Conservation (phyloP, 768 basidiomycete genomes). For the Galerina sulciceps region DNA sequence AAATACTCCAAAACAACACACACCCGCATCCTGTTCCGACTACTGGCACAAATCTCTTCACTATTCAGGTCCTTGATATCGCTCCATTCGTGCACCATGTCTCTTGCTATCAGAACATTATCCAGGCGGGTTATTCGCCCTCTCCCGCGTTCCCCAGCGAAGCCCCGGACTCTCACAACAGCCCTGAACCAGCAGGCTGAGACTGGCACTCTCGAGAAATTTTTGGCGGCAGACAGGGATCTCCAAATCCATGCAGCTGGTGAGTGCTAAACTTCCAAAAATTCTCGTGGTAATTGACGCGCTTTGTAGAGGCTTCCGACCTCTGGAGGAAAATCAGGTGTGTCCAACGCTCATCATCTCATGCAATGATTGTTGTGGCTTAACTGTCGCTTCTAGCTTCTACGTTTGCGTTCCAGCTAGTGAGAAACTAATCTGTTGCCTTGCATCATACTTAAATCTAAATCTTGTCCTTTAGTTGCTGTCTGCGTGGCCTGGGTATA, state of each 20-base stretch:
- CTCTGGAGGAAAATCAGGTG: conserved; percentile 91
- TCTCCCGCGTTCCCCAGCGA: conserved; percentile 33
- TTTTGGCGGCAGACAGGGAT: conserved; percentile 56
- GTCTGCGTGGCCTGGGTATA: conserved; percentile 58
- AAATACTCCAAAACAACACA: conserved; percentile 36
- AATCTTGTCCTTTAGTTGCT: conserved; percentile 39
- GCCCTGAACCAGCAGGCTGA: conserved; percentile 32
- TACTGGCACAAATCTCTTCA: conserved; percentile 8
- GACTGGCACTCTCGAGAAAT: conserved; percentile 39
- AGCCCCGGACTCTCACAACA: conserved; percentile 41
- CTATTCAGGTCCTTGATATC: too few species aligned
- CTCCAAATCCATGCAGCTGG: conserved; percentile 70
- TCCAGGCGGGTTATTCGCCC: conserved; percentile 53
- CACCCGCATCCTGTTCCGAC: conserved; percentile 7
- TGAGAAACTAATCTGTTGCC: conserved; percentile 38
- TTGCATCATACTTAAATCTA: background rate
- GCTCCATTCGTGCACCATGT: conserved; percentile 40
- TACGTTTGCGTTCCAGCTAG: conserved; percentile 79
- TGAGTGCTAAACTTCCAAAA: conserved; percentile 28
- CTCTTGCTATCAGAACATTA: conserved; percentile 50
- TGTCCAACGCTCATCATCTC: conserved; percentile 18
- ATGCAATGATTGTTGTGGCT: conserved; percentile 5
- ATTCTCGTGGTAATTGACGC: background rate
- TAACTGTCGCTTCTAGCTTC: conserved; percentile 50
- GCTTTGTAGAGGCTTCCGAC: conserved; percentile 63